Percentiles rank a stretch among this genome's conserved stretches.
phyloP scores from a whole-genome alignment of 202 grass and related monocot genomes.

The Zizania palustris region DNA sequence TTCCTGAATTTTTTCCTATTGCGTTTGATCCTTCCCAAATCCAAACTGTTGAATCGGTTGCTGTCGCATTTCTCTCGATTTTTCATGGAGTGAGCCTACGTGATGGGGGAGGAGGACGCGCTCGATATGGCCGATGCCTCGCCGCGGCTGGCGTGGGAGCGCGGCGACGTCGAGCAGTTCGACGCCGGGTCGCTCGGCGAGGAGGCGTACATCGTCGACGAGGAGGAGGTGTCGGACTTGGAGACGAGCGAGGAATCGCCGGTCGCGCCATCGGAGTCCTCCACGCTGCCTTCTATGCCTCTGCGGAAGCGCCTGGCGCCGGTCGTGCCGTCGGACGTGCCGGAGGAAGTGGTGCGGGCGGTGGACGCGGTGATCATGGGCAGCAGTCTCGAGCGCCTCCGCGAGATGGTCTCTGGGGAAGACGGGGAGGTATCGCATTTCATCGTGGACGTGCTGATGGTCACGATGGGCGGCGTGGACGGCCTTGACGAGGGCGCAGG shows the following conservation, averaged over 20 bases:
- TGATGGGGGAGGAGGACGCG: conserved; percentile 71
- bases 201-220: conserved; percentile 43
- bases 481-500: conserved; percentile 64
- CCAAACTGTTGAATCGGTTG: conserved; percentile 42
- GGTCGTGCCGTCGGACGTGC: conserved; percentile 65
- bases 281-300: conserved; percentile 17
- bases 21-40: conserved; percentile 29
- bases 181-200: conserved; percentile 49
- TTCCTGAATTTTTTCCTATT: conserved; percentile 10
- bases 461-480: conserved; percentile 89
- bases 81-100: conserved; percentile 53
- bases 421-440: conserved; percentile 65
- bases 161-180: conserved; percentile 58
- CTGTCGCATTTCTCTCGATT: conserved; percentile 40
- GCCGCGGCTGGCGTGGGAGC: conserved; percentile 38
- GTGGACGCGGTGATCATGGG: conserved; percentile 97
- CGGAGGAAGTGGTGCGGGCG: conserved; percentile 72
- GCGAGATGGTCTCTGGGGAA: conserved; percentile 67
- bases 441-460: conserved; percentile 87
- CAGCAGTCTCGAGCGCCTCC: conserved; percentile 57
- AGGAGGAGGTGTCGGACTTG: conserved; percentile 48
- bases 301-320: conserved; percentile 52
- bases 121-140: conserved; percentile 46
- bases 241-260: conserved; percentile 38
- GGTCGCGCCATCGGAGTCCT: conserved; percentile 8